phyloP scores from a whole-genome alignment of 208 protist species.

The Leishmania mexicana region DNA sequence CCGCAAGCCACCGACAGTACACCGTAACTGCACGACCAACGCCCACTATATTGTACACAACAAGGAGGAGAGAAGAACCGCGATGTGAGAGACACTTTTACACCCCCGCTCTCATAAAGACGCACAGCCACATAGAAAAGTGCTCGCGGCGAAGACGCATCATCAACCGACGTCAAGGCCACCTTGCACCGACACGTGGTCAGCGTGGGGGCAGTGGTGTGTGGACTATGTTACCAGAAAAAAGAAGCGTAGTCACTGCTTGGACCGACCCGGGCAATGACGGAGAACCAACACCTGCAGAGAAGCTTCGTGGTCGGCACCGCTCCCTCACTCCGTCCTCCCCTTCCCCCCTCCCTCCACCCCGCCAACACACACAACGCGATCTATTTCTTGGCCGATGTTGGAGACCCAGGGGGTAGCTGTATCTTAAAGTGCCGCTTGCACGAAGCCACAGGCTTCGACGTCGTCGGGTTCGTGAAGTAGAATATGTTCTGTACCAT shows the following conservation, averaged over 20 bases:
- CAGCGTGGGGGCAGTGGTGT: neutral
- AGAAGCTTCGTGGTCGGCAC: neutral
- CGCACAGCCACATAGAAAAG: neutral
- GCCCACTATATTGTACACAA: neutral
- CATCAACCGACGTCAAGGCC: neutral
- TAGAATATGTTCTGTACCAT: conserved; percentile 48
- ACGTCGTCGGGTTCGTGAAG: conserved; percentile 18
- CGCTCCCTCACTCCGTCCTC: neutral
- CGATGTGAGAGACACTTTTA: too few relatives aligned
- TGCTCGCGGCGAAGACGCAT: neutral
- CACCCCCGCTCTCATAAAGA: neutral
- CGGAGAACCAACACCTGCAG: neutral
- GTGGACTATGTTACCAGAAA: neutral
- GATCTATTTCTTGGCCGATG: neutral
- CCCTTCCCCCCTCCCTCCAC: neutral
- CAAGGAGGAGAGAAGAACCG: neutral
- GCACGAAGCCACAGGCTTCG: conserved; percentile 35
- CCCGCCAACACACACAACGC: neutral
- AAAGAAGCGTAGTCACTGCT: neutral
- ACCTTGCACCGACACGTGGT: neutral
- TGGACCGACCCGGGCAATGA: neutral
- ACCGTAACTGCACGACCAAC: neutral
- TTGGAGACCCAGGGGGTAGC: conserved; percentile 19
- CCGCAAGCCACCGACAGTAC: neutral
- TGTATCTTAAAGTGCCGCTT: conserved; percentile 33